A percentile compares a stretch with the other conserved stretches of the same genome.
phyloP scores from a whole-genome alignment of 192 early-diverging fungal genomes.

The Mortierella claussenii region DNA sequence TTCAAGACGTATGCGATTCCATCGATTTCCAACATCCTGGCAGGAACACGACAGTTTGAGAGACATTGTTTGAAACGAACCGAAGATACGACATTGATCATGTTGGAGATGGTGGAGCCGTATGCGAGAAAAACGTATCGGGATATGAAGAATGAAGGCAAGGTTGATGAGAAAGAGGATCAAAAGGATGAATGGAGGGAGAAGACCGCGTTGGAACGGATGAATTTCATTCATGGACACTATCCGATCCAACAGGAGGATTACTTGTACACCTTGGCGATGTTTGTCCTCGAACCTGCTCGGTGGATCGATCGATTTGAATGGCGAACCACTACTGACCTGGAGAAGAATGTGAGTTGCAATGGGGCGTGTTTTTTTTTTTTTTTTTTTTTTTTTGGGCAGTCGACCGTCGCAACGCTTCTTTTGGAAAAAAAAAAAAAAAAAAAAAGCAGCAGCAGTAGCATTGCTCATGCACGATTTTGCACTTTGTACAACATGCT shows the following conservation, averaged over 20 bases:
- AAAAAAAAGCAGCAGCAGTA: too few species aligned
- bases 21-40: conserved; percentile 53
- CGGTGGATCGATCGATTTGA: conserved; percentile 47
- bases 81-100: conserved; percentile 52
- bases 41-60: conserved; percentile 36
- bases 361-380: not conserved
- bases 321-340: conserved; percentile 50
- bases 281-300: conserved; percentile 50
- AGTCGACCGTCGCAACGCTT: too few species aligned
- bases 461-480: too few species aligned
- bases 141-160: conserved; percentile 15
- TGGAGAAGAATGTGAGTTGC: conserved; percentile 58
- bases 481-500: not conserved
- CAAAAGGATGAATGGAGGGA: conserved; percentile 21
- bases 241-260: conserved; percentile 58
- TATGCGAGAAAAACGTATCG: conserved; percentile 32
- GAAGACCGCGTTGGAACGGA: conserved; percentile 27
- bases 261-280: conserved; percentile 52
- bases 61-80: conserved; percentile 24
- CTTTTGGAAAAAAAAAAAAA: too few species aligned
- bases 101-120: conserved; percentile 47
- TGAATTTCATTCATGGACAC: conserved; percentile 59
- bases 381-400: not conserved
- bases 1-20: conserved; percentile 59
- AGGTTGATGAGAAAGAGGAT: conserved; percentile 17